Evolutionary conservation across 306 rosid genomes (phyloP).

Genomic region (Begonia masoniana): DNA sequence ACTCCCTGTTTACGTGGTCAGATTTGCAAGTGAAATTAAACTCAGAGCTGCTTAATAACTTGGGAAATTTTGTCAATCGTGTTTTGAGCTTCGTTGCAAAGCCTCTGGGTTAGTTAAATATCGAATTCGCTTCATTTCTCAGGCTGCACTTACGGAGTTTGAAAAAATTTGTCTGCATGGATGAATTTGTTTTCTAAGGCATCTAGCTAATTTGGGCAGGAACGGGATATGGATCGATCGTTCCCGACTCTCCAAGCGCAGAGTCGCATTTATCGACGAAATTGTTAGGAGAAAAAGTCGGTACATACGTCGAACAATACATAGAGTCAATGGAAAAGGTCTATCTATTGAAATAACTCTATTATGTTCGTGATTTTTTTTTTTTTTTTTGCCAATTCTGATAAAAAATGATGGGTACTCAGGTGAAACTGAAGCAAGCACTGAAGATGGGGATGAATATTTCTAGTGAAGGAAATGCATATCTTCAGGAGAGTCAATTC

Average conservation of each 20-base stretch:
- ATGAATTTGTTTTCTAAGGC: no score
- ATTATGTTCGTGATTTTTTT: no score
- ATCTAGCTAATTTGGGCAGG: conserved; percentile 18
- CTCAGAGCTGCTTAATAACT: conserved; percentile 46
- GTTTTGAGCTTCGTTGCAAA: conserved; percentile 70
- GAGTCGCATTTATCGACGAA: conserved; percentile 38
- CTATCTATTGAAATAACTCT: neutral
- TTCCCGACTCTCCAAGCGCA: conserved; percentile 36
- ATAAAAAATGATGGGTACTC: neutral
- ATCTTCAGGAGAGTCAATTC: conserved; percentile 61
- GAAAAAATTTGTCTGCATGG: neutral
- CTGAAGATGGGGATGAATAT: conserved; percentile 54
- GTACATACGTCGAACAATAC: conserved; percentile 41
- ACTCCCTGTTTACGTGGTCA: conserved; percentile 53
- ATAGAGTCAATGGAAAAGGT: conserved; percentile 77
- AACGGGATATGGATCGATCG: conserved; percentile 43
- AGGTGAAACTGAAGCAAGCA: conserved; percentile 78
- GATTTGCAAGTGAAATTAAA: conserved; percentile 72
- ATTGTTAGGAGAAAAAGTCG: conserved; percentile 32
- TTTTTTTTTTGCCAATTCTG: no score
- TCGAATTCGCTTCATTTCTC: neutral
- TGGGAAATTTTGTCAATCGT: conserved; percentile 63
- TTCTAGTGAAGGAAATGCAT: conserved; percentile 63
- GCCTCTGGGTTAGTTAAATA: conserved; percentile 40
- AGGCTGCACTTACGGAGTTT: no score